Percentiles rank a stretch among this genome's conserved stretches.
These are phyloP conservation scores for Mucor sp. DNA, from an alignment of 371 early-diverging fungal species.

Conservation along the genomic window DNA sequence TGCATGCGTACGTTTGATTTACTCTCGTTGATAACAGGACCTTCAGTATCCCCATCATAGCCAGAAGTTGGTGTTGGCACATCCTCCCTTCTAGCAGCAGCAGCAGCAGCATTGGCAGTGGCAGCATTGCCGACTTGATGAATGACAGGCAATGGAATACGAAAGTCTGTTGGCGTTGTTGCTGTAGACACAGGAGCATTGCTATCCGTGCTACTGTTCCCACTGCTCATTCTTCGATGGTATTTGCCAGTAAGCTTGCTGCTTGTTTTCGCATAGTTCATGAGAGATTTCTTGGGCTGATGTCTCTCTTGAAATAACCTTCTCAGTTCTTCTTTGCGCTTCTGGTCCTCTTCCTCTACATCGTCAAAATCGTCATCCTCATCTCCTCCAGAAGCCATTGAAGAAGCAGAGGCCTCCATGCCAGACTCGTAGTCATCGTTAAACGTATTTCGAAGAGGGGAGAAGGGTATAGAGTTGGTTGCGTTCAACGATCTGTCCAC, in stretches of 20 bases:
- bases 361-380: slow-evolving; percentile 15
- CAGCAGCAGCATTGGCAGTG: neutral
- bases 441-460: slow-evolving; percentile 11
- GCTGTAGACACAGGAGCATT: slow-evolving; percentile 6
- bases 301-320: neutral
- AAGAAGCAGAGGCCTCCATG: slow-evolving; percentile 25
- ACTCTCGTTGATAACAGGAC: slow-evolving; percentile 2
- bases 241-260: neutral
- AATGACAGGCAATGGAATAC: neutral
- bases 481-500: neutral
- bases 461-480: neutral
- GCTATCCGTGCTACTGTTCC: slow-evolving; percentile 20
- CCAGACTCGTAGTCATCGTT: slow-evolving; percentile 21
- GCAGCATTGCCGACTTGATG: neutral
- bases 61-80: slow-evolving; percentile 25
- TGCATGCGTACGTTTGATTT: neutral
- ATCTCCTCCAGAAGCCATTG: slow-evolving; percentile 15
- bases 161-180: neutral
- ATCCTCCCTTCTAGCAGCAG: slow-evolving; percentile 11
- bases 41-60: slow-evolving; percentile 29
- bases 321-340: neutral
- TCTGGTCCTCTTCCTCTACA: slow-evolving; percentile 3
- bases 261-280: neutral
- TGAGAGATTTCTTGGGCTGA: neutral
- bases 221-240: slow-evolving; percentile 19